Percentiles rank a stretch among this genome's conserved stretches.
Conservation (phyloP, 495 filamentous ascomycete species). For the Aspergillus asperescens region DNA sequence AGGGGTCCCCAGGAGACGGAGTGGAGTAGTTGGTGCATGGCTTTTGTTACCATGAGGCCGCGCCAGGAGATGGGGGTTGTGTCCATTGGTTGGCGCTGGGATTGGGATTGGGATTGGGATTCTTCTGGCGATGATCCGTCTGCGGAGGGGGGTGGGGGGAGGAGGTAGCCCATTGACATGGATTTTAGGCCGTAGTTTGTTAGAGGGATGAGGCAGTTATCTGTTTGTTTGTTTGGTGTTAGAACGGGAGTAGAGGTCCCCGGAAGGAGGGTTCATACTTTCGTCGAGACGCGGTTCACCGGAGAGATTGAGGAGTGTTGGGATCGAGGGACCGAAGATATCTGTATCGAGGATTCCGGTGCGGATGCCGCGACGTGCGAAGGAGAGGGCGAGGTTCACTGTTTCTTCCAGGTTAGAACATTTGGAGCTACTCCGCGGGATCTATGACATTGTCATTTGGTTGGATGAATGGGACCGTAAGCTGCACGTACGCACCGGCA, state of each 20-base stretch:
- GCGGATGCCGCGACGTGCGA: conserved; percentile 72
- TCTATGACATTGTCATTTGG: background rate
- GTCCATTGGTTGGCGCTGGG: conserved; percentile 49
- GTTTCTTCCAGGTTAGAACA: background rate
- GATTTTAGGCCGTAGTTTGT: conserved; percentile 95
- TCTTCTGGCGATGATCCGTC: conserved; percentile 20
- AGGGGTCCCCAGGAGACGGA: conserved; percentile 84
- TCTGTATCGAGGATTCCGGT: conserved; percentile 90
- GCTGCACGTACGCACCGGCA: conserved; percentile 49
- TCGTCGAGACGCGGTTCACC: conserved; percentile 64
- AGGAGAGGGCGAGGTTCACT: conserved; percentile 84
- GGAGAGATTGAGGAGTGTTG: conserved; percentile 77
- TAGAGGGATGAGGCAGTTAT: conserved; percentile 78
- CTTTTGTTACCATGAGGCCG: conserved; percentile 96
- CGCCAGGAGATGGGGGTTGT: conserved; percentile 88
- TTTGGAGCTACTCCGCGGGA: background rate
- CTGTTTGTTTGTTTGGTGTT: conserved; percentile 31
- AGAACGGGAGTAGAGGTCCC: background rate
- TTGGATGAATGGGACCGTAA: background rate
- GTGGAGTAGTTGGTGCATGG: conserved; percentile 88
- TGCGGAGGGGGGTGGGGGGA: conserved; percentile 38
- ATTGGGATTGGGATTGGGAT: background rate
- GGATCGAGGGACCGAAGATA: conserved; percentile 93
- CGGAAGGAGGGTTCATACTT: conserved; percentile 33
- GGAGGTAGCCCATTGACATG: conserved; percentile 97